phyloP scores from a whole-genome alignment of 2,329 filamentous ascomycete genomes.

The Fusarium nematophilum region DNA sequence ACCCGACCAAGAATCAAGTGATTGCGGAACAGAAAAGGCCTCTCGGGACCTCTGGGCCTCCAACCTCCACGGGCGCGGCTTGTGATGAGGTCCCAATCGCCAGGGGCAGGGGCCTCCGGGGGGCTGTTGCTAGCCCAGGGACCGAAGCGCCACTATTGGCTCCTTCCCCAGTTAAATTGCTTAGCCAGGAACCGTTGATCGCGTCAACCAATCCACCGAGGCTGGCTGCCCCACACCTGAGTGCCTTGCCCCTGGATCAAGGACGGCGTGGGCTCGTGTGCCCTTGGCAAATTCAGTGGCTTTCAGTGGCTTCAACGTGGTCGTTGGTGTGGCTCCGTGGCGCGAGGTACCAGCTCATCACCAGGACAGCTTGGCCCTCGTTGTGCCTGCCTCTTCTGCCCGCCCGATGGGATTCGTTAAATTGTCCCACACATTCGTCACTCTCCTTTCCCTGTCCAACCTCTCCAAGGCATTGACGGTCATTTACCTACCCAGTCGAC shows the following conservation, averaged over 20 bases:
- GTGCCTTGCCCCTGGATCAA: not conserved
- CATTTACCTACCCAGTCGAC: not conserved
- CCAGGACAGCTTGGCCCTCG: too few relatives aligned
- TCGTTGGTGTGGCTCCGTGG: slow-evolving; percentile 8
- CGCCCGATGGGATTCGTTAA: slow-evolving; percentile 21
- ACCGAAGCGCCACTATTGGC: slow-evolving; percentile 39
- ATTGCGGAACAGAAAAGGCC: slow-evolving; percentile 7
- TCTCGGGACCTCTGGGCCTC: slow-evolving; percentile 22
- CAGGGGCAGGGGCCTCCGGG: slow-evolving; percentile 15
- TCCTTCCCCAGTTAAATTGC: slow-evolving; percentile 16
- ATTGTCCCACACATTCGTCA: slow-evolving; percentile 29
- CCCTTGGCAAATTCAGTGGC: slow-evolving; percentile 8
- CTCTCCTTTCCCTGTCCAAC: slow-evolving; percentile 20
- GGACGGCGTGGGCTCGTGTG: not conserved
- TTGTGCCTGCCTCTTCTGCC: not conserved
- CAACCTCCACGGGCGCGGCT: slow-evolving; percentile 23
- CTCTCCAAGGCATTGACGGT: slow-evolving; percentile 7
- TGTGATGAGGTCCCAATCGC: not conserved
- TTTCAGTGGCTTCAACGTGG: slow-evolving; percentile 15
- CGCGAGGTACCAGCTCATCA: slow-evolving; percentile 5
- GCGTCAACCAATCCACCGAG: slow-evolving; percentile 27
- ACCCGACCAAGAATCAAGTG: slow-evolving; percentile 19
- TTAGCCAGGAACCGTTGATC: slow-evolving; percentile 44
- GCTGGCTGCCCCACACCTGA: slow-evolving; percentile 8
- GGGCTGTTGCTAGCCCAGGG: slow-evolving; percentile 38